A percentile compares a stretch with the other conserved stretches of the same genome.
Conservation (phyloP, 192 early-diverging fungal genomes). For the Coemansia asiatica region DNA sequence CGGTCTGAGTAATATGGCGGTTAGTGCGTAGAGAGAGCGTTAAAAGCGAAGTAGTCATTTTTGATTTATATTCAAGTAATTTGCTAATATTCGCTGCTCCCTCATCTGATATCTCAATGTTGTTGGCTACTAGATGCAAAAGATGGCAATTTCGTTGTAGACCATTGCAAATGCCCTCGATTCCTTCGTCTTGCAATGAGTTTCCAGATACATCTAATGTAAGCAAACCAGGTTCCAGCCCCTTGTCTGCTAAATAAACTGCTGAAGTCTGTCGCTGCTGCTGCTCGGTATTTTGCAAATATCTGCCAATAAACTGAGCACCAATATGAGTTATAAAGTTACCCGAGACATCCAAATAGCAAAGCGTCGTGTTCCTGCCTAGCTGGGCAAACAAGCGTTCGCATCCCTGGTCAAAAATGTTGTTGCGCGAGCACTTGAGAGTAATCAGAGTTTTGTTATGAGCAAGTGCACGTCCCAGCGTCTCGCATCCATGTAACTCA, state of each 20-base stretch:
- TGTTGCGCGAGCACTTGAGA: slow-evolving; percentile 28
- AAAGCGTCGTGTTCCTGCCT: slow-evolving; percentile 12
- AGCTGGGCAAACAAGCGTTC: slow-evolving; percentile 19
- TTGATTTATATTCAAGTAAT: slow-evolving; percentile 13
- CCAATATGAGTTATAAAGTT: slow-evolving; percentile 32
- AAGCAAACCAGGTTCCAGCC: slow-evolving; percentile 11
- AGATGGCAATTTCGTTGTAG: slow-evolving; percentile 16
- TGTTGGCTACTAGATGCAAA: slow-evolving; percentile 19
- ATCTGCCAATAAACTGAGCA: slow-evolving; percentile 15
- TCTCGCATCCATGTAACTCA: slow-evolving; percentile 17
- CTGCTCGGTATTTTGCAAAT: slow-evolving; percentile 1
- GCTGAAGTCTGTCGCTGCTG: neutral
- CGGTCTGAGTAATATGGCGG: slow-evolving; percentile 11
- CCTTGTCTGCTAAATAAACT: neutral
- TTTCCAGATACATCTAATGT: slow-evolving; percentile 27
- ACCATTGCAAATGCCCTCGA: slow-evolving; percentile 20
- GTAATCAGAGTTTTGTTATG: slow-evolving; percentile 15
- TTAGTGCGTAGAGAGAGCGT: slow-evolving; percentile 31
- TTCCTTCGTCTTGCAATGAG: slow-evolving; percentile 28
- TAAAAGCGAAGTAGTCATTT: slow-evolving; percentile 15
- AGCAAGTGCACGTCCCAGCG: slow-evolving; percentile 14
- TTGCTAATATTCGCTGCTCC: slow-evolving; percentile 9
- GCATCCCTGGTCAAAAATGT: slow-evolving; percentile 38
- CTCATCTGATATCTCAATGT: slow-evolving; percentile 18
- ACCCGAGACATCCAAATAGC: slow-evolving; percentile 21